Conservation (phyloP, 1,284 basidiomycete species). For the Naganishia cerealis region DNA sequence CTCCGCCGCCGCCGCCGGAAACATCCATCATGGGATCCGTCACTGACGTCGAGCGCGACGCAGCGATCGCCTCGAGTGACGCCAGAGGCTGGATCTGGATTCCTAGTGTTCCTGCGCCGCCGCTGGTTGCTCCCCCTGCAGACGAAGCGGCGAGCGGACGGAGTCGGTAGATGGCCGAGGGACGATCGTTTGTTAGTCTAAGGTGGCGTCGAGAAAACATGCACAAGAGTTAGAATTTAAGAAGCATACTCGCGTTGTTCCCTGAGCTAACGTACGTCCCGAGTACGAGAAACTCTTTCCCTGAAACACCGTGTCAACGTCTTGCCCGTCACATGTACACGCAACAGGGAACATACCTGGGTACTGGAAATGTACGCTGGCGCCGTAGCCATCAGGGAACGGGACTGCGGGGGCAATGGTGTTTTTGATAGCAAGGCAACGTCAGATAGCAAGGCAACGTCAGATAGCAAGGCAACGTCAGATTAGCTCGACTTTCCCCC, state of each 20-base stretch:
- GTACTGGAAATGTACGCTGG: slow-evolving; percentile 85
- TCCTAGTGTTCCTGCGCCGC: slow-evolving; percentile 57
- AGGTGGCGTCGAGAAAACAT: background rate
- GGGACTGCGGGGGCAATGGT: slow-evolving; percentile 59
- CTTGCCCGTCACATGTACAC: too few species aligned
- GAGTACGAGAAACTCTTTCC: slow-evolving; percentile 79
- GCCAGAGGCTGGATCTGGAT: slow-evolving; percentile 62
- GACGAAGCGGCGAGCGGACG: slow-evolving; percentile 58
- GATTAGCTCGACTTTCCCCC: background rate
- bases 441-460: slow-evolving; percentile 49
- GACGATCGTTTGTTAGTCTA: slow-evolving; percentile 86
- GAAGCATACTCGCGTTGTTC: background rate
- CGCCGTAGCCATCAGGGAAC: slow-evolving; percentile 84
- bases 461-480: background rate
- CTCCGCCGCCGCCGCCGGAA: slow-evolving; percentile 34
- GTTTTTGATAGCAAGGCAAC: slow-evolving; percentile 67
- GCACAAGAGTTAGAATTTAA: background rate
- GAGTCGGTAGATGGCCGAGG: slow-evolving; percentile 85
- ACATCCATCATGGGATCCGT: slow-evolving; percentile 38
- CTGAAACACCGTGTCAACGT: slow-evolving; percentile 40
- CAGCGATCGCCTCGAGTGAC: slow-evolving; percentile 48
- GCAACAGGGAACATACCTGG: slow-evolving; percentile 52
- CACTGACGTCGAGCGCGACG: slow-evolving; percentile 62
- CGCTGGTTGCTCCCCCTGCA: slow-evolving; percentile 53
- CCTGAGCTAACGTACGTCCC: slow-evolving; percentile 67